A percentile compares a stretch with the other conserved stretches of the same genome.
Evolutionary conservation across 768 basidiomycete genomes (phyloP).

Genomic region (Amanita inopinata): DNA sequence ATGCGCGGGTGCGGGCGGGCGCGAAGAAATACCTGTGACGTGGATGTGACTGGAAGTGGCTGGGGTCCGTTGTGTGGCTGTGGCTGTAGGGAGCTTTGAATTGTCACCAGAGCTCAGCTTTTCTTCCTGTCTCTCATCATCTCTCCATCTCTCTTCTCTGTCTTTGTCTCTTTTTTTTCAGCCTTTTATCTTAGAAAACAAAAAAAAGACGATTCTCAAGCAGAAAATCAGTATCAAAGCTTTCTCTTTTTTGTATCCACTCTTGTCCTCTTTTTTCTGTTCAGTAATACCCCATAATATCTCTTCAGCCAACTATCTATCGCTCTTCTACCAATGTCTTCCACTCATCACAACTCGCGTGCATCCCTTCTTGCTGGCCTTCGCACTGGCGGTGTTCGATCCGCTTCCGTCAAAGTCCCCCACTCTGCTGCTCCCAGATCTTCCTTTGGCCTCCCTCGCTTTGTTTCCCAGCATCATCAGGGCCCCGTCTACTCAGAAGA

Average conservation of each 20-base stretch:
- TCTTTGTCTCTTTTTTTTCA: constrained; percentile 16
- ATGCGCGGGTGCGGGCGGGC: constrained; percentile 71
- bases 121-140: constrained; percentile 23
- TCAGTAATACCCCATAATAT: constrained; percentile 26
- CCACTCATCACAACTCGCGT: constrained; percentile 44
- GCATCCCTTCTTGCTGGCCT: constrained; percentile 84
- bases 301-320: constrained; percentile 24
- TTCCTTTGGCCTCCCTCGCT: constrained; percentile 57
- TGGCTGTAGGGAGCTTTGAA: background rate
- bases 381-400: constrained; percentile 84
- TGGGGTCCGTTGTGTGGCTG: constrained; percentile 15
- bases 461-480: constrained; percentile 32
- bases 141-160: constrained; percentile 18
- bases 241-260: constrained; percentile 12
- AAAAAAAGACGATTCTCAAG: constrained; percentile 14
- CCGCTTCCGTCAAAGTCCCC: constrained; percentile 50
- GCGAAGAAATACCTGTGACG: constrained; percentile 72
- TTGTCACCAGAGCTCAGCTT: no score
- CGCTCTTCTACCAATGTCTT: constrained; percentile 32
- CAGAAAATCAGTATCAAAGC: constrained; percentile 11
- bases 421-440: constrained; percentile 59
- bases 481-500: constrained; percentile 37
- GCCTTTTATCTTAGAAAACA: constrained; percentile 18
- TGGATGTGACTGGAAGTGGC: constrained; percentile 17
- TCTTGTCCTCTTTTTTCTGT: constrained; percentile 23